Percentiles rank a stretch among this genome's conserved stretches.
Conservation (phyloP, 2,329 filamentous ascomycete genomes). For the Ramichloridium luteum region DNA sequence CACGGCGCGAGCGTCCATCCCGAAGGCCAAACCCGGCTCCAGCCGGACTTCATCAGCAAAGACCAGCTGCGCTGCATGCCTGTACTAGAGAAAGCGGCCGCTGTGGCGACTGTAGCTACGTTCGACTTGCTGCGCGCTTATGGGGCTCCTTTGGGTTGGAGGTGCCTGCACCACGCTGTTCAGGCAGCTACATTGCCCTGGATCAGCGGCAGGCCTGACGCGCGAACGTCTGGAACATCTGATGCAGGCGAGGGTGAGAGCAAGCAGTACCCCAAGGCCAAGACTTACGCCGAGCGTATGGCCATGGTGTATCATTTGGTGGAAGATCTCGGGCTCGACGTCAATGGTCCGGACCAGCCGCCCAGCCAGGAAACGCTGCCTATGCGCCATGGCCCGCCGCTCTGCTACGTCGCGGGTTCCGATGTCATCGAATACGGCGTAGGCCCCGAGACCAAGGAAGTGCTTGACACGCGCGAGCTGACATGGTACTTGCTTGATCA, state of each 20-base stretch:
- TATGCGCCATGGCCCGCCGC: conserved; percentile 1
- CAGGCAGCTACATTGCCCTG: not conserved
- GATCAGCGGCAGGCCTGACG: not conserved
- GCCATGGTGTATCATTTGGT: conserved; percentile 1
- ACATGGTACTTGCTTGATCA: conserved; percentile 1
- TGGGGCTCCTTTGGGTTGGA: conserved; percentile 1
- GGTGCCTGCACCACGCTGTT: conserved; percentile 1
- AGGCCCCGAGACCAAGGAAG: not conserved
- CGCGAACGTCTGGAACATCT: not conserved
- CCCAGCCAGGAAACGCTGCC: not conserved
- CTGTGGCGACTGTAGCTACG: conserved; percentile 1
- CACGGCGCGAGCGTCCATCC: conserved; percentile 1
- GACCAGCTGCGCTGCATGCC: not conserved
- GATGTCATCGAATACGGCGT: conserved; percentile 1
- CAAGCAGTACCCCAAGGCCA: conserved; percentile 1
- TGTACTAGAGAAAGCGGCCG: conserved; percentile 1
- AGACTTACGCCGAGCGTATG: conserved; percentile 1
- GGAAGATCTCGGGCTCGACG: conserved; percentile 1
- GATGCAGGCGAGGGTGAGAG: too few species aligned
- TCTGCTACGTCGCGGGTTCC: conserved; percentile 1
- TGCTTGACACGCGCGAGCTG: conserved; percentile 1
- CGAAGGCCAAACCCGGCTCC: not conserved
- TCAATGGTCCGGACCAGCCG: conserved; percentile 1
- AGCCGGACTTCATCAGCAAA: not conserved
- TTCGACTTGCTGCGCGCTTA: conserved; percentile 1